phyloP scores from a whole-genome alignment of 1,284 basidiomycete species.

The Cryptococcus neoformans region DNA sequence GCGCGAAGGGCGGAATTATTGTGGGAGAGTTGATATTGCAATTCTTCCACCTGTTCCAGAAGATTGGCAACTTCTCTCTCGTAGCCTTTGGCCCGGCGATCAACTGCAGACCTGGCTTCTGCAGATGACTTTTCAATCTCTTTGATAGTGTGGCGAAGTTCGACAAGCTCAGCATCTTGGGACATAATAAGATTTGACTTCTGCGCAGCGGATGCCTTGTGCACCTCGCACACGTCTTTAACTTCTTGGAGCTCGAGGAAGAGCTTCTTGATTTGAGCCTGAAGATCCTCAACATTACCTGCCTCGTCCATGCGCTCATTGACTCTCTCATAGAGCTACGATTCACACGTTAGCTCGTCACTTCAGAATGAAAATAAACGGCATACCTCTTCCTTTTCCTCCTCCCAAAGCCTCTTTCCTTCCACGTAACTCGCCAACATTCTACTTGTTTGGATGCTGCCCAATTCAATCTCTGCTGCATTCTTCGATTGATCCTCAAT shows the following conservation, averaged over 20 bases:
- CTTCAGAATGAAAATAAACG: neutral
- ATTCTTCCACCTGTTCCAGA: slow-evolving; percentile 10
- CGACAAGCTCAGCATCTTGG: slow-evolving; percentile 18
- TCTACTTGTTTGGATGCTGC: slow-evolving; percentile 8
- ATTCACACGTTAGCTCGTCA: neutral
- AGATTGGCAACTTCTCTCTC: slow-evolving; percentile 13
- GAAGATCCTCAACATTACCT: too few relatives aligned
- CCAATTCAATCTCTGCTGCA: slow-evolving; percentile 13
- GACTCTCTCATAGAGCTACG: slow-evolving; percentile 7
- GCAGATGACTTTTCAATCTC: slow-evolving; percentile 17
- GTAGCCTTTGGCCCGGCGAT: slow-evolving; percentile 15
- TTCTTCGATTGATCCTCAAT: slow-evolving; percentile 15
- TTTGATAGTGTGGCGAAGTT: slow-evolving; percentile 8
- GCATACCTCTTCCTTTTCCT: slow-evolving; percentile 18
- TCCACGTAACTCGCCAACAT: slow-evolving; percentile 12
- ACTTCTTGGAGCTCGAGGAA: neutral
- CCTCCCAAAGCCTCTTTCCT: slow-evolving; percentile 14
- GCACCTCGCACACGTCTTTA: too few relatives aligned
- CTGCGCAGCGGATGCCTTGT: too few relatives aligned
- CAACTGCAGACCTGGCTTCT: neutral
- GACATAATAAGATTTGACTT: neutral
- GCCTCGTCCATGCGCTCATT: neutral
- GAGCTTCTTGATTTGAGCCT: neutral
- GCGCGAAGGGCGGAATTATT: slow-evolving; percentile 9
- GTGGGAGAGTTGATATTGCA: slow-evolving; percentile 12